These are phyloP conservation scores for Phytophthora pistaciae DNA, from an alignment of 352 stramenopile genomes.

Conservation along the genomic window DNA sequence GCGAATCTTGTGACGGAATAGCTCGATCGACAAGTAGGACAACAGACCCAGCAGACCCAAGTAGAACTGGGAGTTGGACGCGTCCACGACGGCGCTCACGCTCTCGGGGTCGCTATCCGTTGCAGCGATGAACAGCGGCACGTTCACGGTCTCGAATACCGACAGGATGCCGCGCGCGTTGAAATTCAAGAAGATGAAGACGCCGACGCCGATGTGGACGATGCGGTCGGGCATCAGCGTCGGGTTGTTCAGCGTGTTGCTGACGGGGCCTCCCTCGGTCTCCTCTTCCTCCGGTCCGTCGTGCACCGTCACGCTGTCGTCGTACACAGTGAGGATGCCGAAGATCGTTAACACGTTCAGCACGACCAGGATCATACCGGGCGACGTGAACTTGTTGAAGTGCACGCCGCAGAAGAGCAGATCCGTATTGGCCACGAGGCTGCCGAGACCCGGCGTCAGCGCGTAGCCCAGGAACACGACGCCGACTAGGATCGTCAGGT, in stretches of 20 bases:
- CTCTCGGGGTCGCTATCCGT: slow-evolving; percentile 62
- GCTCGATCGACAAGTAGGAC: slow-evolving; percentile 80
- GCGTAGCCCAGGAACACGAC: slow-evolving; percentile 83
- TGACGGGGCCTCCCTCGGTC: slow-evolving; percentile 19
- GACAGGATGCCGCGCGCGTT: slow-evolving; percentile 76
- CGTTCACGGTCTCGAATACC: slow-evolving; percentile 84
- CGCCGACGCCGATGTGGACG: slow-evolving; percentile 65
- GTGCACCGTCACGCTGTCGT: slow-evolving; percentile 60
- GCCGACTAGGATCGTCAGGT: slow-evolving; percentile 71
- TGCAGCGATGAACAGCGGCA: slow-evolving; percentile 74
- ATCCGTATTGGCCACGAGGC: slow-evolving; percentile 63
- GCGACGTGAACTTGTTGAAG: slow-evolving; percentile 78
- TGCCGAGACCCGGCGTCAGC: slow-evolving; percentile 68
- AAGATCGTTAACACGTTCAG: slow-evolving; percentile 74
- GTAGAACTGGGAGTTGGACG: slow-evolving; percentile 88
- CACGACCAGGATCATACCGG: slow-evolving; percentile 62
- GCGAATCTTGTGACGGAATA: slow-evolving; percentile 63
- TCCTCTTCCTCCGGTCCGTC: slow-evolving; percentile 61
- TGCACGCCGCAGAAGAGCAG: slow-evolving; percentile 58
- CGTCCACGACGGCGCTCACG: slow-evolving; percentile 53
- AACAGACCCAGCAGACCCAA: slow-evolving; percentile 70
- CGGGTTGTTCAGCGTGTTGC: slow-evolving; percentile 55
- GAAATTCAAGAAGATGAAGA: slow-evolving; percentile 86
- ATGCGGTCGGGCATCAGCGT: slow-evolving; percentile 61
- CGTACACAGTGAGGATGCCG: slow-evolving; percentile 65